Evolutionary conservation across 768 basidiomycete species (phyloP).

Genomic region (Pholiota conissans): DNA sequence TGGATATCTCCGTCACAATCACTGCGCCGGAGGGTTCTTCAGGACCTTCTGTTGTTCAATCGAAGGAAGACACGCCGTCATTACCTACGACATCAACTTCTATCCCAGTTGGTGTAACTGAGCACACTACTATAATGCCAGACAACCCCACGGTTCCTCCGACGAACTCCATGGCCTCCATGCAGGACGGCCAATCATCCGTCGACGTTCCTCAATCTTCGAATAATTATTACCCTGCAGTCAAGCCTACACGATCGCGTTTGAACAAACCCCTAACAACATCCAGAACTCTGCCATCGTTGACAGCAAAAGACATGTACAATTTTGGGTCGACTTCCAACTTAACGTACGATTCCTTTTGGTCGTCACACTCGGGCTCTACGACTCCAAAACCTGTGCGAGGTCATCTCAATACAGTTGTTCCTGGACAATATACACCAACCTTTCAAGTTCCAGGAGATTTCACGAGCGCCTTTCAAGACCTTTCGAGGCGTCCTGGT

Average conservation of each 20-base stretch:
- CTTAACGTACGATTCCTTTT: conserved; percentile 64
- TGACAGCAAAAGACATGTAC: conserved; percentile 26
- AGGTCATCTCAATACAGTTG: too few relatives aligned
- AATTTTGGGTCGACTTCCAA: conserved; percentile 29
- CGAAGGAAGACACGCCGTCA: not conserved
- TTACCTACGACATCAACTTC: not conserved
- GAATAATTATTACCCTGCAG: conserved; percentile 18
- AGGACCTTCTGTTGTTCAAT: not conserved
- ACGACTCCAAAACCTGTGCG: conserved; percentile 16
- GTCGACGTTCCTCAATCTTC: conserved; percentile 9
- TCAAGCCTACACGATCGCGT: conserved; percentile 20
- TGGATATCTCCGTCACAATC: conserved; percentile 5
- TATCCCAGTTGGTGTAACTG: not conserved
- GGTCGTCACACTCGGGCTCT: conserved; percentile 50
- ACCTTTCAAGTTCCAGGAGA: conserved; percentile 9
- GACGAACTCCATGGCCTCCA: conserved; percentile 6
- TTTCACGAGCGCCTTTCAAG: conserved; percentile 12
- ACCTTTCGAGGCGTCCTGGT: conserved; percentile 6
- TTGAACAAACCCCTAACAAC: conserved; percentile 16
- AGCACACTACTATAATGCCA: conserved; percentile 5
- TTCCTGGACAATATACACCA: too few relatives aligned
- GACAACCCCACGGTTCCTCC: not conserved
- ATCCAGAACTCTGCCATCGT: conserved; percentile 17
- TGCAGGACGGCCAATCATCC: conserved; percentile 15
- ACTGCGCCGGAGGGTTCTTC: conserved; percentile 6